phyloP scores from a whole-genome alignment of 148 eudicot species.

The Chenopodium berlandieri region DNA sequence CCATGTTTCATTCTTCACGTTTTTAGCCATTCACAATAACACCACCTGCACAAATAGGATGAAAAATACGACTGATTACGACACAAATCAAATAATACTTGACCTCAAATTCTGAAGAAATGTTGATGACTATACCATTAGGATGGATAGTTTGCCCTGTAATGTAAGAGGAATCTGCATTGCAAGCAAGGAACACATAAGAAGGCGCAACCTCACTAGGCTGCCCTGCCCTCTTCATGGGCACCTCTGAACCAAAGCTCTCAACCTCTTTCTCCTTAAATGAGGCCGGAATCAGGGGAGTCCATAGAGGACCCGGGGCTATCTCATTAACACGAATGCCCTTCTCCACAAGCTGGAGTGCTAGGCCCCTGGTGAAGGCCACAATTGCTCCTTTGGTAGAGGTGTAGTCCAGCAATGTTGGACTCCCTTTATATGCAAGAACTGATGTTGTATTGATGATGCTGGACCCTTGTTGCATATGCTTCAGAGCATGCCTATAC shows the following conservation, averaged over 20 bases:
- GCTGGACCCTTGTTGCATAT: conserved; percentile 67
- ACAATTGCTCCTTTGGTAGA: conserved; percentile 83
- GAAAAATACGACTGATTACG: background rate
- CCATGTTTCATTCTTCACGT: background rate
- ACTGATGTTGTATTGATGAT: conserved; percentile 74
- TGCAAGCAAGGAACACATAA: conserved; percentile 71
- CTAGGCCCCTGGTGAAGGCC: conserved; percentile 63
- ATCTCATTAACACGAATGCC: conserved; percentile 72
- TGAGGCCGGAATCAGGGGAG: conserved; percentile 74
- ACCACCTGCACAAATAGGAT: conserved; percentile 30
- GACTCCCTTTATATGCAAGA: conserved; percentile 59
- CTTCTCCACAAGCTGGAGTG: conserved; percentile 57
- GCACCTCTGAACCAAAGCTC: conserved; percentile 57
- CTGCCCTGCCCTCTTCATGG: conserved; percentile 82
- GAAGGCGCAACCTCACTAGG: conserved; percentile 74
- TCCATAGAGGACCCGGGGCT: conserved; percentile 88
- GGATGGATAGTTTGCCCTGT: conserved; percentile 81
- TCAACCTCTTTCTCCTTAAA: conserved; percentile 45
- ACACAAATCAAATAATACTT: background rate
- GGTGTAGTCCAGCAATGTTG: conserved; percentile 60
- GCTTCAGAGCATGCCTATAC: conserved; percentile 66
- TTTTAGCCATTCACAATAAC: conserved; percentile 30
- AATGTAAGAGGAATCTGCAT: conserved; percentile 66
- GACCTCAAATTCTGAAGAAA: background rate
- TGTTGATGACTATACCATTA: conserved; percentile 42